A percentile compares a stretch with the other conserved stretches of the same genome.
These are phyloP conservation scores for Cladosporium halotolerans DNA, from an alignment of 2,329 filamentous ascomycete species.

Conservation along the genomic window DNA sequence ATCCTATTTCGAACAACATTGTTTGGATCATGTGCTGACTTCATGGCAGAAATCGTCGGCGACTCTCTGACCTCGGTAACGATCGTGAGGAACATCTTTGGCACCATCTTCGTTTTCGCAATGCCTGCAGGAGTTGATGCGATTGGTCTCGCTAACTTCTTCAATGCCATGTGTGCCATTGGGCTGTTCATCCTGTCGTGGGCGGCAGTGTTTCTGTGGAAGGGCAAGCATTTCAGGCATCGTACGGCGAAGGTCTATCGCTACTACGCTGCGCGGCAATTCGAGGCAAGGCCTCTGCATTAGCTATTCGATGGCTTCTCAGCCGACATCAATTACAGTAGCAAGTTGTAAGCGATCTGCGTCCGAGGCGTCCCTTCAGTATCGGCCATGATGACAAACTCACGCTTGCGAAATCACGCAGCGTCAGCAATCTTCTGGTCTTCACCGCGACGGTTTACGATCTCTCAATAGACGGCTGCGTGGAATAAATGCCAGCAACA, in stretches of 20 bases:
- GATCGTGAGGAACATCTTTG: slow-evolving; percentile 40
- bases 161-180: slow-evolving; percentile 36
- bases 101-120: slow-evolving; percentile 42
- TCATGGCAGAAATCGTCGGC: slow-evolving; percentile 37
- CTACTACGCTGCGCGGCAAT: slow-evolving; percentile 32
- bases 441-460: background rate
- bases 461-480: background rate
- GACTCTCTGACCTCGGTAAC: slow-evolving; percentile 43
- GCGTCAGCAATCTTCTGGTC: too few relatives aligned
- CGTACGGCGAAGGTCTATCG: slow-evolving; percentile 30
- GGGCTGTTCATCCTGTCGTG: slow-evolving; percentile 28
- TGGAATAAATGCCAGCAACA: slow-evolving; percentile 40
- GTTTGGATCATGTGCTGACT: slow-evolving; percentile 10
- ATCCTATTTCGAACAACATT: slow-evolving; percentile 6
- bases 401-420: too few relatives aligned
- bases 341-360: too few relatives aligned
- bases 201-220: slow-evolving; percentile 27
- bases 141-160: slow-evolving; percentile 37
- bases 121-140: slow-evolving; percentile 37
- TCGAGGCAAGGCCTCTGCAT: slow-evolving; percentile 23
- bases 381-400: too few relatives aligned
- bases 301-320: background rate
- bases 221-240: slow-evolving; percentile 31
- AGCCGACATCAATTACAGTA: too few relatives aligned
- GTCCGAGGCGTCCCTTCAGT: too few relatives aligned